Evolutionary conservation across 2,329 filamentous ascomycete genomes (phyloP).

Genomic region (Elsinoe necatrix): DNA sequence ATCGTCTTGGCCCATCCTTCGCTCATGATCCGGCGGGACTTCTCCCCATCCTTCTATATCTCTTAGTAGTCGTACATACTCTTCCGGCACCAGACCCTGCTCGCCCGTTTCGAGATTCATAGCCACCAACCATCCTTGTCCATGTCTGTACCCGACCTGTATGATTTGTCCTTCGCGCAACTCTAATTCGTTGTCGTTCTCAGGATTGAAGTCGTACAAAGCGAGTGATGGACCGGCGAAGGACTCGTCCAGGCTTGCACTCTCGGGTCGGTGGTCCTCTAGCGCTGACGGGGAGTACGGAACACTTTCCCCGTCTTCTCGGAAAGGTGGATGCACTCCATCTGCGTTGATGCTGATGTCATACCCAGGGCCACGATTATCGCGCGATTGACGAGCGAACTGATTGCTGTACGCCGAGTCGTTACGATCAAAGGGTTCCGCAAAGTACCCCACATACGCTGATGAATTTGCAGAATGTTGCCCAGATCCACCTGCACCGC

Average conservation of each 20-base stretch:
- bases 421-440: constrained; percentile 16
- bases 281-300: constrained; percentile 13
- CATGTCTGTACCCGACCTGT: constrained; percentile 89
- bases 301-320: constrained; percentile 41
- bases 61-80: constrained; percentile 84
- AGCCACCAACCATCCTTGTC: constrained; percentile 94
- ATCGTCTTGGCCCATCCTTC: background rate
- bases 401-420: constrained; percentile 14
- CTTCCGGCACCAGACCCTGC: constrained; percentile 89
- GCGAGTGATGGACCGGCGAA: constrained; percentile 96
- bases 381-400: background rate
- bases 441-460: constrained; percentile 11
- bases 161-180: constrained; percentile 93
- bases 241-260: constrained; percentile 75
- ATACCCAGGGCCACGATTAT: constrained; percentile 12
- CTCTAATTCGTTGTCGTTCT: constrained; percentile 94
- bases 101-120: constrained; percentile 91
- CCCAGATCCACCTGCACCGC: background rate
- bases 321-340: constrained; percentile 46
- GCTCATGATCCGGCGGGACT: constrained; percentile 23
- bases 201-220: constrained; percentile 85
- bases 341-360: constrained; percentile 12
- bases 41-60: constrained; percentile 76
- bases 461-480: background rate
- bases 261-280: constrained; percentile 17